Base-by-base conservation (phyloP, 2,329 filamentous ascomycete genomes). In the Trichoderma koningiopsis region DNA sequence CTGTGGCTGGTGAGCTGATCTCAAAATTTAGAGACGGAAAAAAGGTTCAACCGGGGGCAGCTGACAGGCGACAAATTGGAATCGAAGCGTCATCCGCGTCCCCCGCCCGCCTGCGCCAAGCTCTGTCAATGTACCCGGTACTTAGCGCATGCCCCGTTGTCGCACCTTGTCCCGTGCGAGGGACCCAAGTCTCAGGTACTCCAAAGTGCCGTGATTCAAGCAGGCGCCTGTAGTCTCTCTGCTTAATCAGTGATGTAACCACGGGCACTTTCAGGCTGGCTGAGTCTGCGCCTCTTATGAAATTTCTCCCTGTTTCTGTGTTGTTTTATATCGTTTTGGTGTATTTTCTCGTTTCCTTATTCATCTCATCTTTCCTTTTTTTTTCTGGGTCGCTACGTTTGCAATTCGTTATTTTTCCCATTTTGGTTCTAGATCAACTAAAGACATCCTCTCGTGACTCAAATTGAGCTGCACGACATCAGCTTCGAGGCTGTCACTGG, bases 71-170 rank as follows among this genome's bases (percentile, higher is more conserved):
- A 8, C 40, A n/a, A n/a, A 19, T 43, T 1, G 13, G 7, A n/a
- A 53, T 63, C 60, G 22, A 53, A 40, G 47, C 60, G 60, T 63
- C 60, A 63, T 63, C 35, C 60, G 14, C 24, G 27, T 49, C 53
- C 35, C 53, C 63, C 37, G 19, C 37, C 37, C 16, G 37, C 40
- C 40, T 43, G 40, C 19, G 40, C 16, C 40, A 43, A 43, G 40
- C 33, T 8, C 40, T 43, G 3, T 8, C 40, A 43, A 43, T 43
- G 40, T 43, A 43, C 40, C 16, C 7, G 53, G 24, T 53, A 13
- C 53, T 47, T 57, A 57, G n/a, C 37, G 24, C 63, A 29, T 31
- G 43, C 35, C 33, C 62, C 62, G 49, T 57, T 19, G 37, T 56
- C 52, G 49, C 62, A 40, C 52, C 33, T 56, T 47, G 53, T 37